Base-by-base conservation (phyloP, 2,329 filamentous ascomycete species). In the Exophiala mesophila region DNA sequence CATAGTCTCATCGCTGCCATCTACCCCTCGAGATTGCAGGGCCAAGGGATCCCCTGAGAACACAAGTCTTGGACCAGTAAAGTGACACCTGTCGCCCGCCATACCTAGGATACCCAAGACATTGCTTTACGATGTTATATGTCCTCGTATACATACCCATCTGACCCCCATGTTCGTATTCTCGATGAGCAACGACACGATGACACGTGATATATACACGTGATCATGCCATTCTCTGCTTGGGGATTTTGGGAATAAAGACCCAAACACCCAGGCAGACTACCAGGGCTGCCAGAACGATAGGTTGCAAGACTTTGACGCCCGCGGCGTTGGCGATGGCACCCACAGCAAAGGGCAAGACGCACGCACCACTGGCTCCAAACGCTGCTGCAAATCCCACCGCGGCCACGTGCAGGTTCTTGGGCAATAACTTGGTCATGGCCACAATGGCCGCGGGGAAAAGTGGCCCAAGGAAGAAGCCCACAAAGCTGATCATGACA, bases 381-480 rank as follows among this genome's bases (percentile, higher is more conserved):
- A 90, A 88, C 0, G 85, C 85, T 48, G 90, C 83, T 3, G 79
- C 79, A 36, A 52, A 52, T 33, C 45, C 49, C 31, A 52, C 45
- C 9, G 49, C 42, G 37, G 48, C 38, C 15, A 51, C 45, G 29
- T 49, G 45, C 37, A 52, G 49, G 24, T 31, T 44, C 28, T 48
- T 45, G 6, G 51, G 51, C 13, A 54, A 45, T 32, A 54, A 26
- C 33, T 54, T 51, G 33, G 48, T 54, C 4, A 48, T 36, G 16
- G 37, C 45, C 23, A 51, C 48, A 18, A 54, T 45, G 20, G 36
- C 51, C 9, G 51, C 81, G 0, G 85, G 83, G 56, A 88, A 89
- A 19, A 89, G 63, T 0, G 85, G 85, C 0, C 85, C 85, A 1
- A 88, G 70, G 57, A 88, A 85, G 68, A 88, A 85, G 1, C 85